Percentiles rank a stretch among this genome's conserved stretches.
Evolutionary conservation across 768 basidiomycete genomes (phyloP).

Genomic region (Lactarius sanguifluus): DNA sequence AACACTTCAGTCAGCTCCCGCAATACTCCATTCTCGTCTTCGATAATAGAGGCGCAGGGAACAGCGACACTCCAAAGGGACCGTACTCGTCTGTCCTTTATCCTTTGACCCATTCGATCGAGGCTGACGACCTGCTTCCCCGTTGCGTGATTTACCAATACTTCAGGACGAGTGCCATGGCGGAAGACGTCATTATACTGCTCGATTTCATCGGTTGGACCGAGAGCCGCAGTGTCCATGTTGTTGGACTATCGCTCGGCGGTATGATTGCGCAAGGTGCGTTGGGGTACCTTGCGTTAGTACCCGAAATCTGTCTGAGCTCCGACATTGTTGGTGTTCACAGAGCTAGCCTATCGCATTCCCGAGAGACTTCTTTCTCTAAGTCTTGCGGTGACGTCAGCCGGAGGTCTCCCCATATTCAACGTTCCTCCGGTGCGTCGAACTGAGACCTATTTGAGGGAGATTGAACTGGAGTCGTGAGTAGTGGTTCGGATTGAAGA

Average conservation of each 20-base stretch:
- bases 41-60: constrained; percentile 83
- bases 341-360: constrained; percentile 68
- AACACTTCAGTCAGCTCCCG: constrained; percentile 53
- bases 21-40: constrained; percentile 69
- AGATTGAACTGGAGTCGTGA: not conserved
- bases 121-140: not conserved
- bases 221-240: constrained; percentile 54
- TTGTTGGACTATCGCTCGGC: constrained; percentile 75
- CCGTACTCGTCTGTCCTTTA: constrained; percentile 64
- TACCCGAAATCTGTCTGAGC: not conserved
- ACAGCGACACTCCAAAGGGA: constrained; percentile 67
- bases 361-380: constrained; percentile 67
- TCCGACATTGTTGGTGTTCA: not conserved
- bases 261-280: constrained; percentile 84
- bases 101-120: constrained; percentile 16
- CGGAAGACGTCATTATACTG: constrained; percentile 65
- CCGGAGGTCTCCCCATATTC: constrained; percentile 55
- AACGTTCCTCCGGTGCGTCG: constrained; percentile 66
- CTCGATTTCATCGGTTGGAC: constrained; percentile 77
- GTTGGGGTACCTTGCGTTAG: no score
- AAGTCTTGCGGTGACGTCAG: constrained; percentile 65
- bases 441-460: not conserved
- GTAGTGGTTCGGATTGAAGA: constrained; percentile 31
- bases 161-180: constrained; percentile 71
- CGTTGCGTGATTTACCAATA: not conserved